These are phyloP conservation scores for Zarea fungicola DNA, from an alignment of 2,329 filamentous ascomycete genomes.

Conservation along the genomic window DNA sequence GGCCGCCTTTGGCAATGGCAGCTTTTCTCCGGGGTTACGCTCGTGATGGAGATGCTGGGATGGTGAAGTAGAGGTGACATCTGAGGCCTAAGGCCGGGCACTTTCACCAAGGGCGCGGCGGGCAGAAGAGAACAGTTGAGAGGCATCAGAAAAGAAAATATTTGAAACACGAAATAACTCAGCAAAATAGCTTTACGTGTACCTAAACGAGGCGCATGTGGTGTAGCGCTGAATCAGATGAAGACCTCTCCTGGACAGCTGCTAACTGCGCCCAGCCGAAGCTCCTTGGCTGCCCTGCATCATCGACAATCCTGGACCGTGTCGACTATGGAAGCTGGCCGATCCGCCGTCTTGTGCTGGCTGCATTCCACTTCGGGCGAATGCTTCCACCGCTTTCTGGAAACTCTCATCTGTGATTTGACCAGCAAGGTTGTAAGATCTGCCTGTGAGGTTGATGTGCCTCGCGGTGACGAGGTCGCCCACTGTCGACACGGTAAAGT, in stretches of 20 bases:
- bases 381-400: not conserved
- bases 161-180: not conserved
- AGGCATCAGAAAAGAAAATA: not conserved
- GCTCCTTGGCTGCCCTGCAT: not conserved
- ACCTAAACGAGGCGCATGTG: too few relatives aligned
- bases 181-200: not conserved
- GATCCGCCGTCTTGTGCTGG: not conserved
- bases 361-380: not conserved
- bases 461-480: constrained; percentile 21
- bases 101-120: too few relatives aligned
- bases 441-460: constrained; percentile 16
- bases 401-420: constrained; percentile 3
- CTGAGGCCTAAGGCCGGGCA: too few relatives aligned
- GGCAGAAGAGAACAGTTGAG: too few relatives aligned
- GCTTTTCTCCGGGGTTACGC: too few relatives aligned
- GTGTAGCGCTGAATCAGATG: too few relatives aligned
- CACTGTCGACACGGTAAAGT: constrained; percentile 21
- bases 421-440: not conserved
- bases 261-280: not conserved
- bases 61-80: too few relatives aligned
- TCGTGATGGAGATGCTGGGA: too few relatives aligned
- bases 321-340: not conserved
- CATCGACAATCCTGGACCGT: not conserved
- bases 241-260: not conserved
- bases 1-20: too few relatives aligned